phyloP scores from a whole-genome alignment of 306 rosid genomes.

The Lathyrus aphaca region DNA sequence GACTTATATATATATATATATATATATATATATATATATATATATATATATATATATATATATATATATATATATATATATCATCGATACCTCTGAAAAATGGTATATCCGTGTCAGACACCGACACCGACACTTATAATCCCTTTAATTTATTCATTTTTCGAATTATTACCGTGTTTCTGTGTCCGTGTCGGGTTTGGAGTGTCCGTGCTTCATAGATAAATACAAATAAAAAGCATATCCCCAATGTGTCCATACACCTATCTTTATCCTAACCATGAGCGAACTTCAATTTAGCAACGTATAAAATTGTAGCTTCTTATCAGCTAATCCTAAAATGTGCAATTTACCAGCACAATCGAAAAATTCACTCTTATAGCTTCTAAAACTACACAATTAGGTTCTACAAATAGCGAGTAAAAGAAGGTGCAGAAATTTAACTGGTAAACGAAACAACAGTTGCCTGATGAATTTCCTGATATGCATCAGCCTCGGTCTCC shows the following conservation, averaged over 20 bases:
- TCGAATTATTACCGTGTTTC: too few species aligned
- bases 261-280: not conserved
- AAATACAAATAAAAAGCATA: not conserved
- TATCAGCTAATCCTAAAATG: not conserved
- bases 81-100: too few species aligned
- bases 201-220: too few species aligned
- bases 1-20: not conserved
- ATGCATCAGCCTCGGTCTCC: slow-evolving; percentile 65
- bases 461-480: slow-evolving; percentile 87
- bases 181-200: too few species aligned
- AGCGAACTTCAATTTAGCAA: not conserved
- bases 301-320: not conserved
- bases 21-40: too few species aligned
- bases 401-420: not conserved
- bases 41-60: too few species aligned
- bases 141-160: too few species aligned
- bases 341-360: not conserved
- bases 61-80: too few species aligned
- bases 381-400: slow-evolving; percentile 11
- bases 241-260: not conserved
- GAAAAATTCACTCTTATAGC: not conserved
- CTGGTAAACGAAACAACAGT: not conserved
- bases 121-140: too few species aligned
- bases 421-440: not conserved
- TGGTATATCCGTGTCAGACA: too few species aligned